These are phyloP conservation scores for Fraxinus floribunda DNA, from an alignment of 305 asterid genomes.

Conservation along the genomic window DNA sequence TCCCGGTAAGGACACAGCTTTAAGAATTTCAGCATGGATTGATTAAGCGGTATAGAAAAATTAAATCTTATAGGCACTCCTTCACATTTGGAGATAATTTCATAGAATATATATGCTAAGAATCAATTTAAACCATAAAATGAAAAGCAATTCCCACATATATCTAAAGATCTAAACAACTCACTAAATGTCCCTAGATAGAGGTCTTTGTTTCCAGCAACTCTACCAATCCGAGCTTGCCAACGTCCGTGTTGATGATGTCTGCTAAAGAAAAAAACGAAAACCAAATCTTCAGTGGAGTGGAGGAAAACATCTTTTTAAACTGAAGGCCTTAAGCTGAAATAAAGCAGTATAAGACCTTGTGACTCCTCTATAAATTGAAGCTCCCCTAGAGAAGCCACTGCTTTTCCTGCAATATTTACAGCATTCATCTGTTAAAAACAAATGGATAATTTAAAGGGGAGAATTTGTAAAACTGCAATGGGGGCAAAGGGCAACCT, in stretches of 20 bases:
- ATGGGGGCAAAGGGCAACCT: conserved; percentile 39
- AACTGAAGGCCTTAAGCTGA: background rate
- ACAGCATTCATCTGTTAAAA: background rate
- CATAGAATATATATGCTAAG: background rate
- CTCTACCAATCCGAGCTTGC: conserved; percentile 99
- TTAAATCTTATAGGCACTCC: background rate
- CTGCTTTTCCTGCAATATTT: conserved; percentile 74
- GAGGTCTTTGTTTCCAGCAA: conserved; percentile 96
- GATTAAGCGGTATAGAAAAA: background rate
- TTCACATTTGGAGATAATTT: background rate
- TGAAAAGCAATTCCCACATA: background rate
- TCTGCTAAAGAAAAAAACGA: conserved; percentile 63
- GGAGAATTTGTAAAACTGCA: background rate
- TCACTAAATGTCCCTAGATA: conserved; percentile 95
- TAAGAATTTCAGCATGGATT: background rate
- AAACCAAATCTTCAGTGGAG: conserved; percentile 25
- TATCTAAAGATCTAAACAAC: conserved; percentile 18
- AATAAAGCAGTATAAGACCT: conserved; percentile 48
- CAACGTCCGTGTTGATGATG: conserved; percentile 99
- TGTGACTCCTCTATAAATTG: conserved; percentile 94
- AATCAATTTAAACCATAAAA: background rate
- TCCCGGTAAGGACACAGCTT: background rate
- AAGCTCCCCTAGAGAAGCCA: conserved; percentile 98
- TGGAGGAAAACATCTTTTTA: background rate
- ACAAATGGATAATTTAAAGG: conserved; percentile 3